A percentile compares a stretch with the other conserved stretches of the same genome.
phyloP scores from a whole-genome alignment of 305 asterid species.

The Lippia alba region DNA sequence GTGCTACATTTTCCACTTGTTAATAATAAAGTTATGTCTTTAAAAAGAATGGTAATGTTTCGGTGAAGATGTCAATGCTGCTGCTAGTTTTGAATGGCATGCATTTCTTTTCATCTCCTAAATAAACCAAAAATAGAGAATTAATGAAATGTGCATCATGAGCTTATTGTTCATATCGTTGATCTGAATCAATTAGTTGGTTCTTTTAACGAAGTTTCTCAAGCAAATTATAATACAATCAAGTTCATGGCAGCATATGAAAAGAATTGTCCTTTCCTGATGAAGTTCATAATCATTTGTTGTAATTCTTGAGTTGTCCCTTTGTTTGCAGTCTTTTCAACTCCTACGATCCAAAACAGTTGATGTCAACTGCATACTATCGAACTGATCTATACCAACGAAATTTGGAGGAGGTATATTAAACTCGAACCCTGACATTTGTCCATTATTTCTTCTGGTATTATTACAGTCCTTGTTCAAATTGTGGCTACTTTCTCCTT shows the following conservation, averaged over 20 bases:
- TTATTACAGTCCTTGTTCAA: slow-evolving; percentile 15
- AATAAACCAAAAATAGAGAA: background rate
- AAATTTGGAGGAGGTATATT: slow-evolving; percentile 67
- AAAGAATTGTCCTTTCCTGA: background rate
- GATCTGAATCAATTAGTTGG: background rate
- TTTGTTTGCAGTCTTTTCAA: slow-evolving; percentile 76
- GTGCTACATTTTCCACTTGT: too few relatives aligned
- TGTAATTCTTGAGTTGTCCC: slow-evolving; percentile 23
- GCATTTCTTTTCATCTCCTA: background rate
- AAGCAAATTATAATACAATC: background rate
- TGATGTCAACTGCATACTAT: slow-evolving; percentile 89
- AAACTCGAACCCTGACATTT: slow-evolving; percentile 28
- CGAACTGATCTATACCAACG: slow-evolving; percentile 84
- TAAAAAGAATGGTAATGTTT: background rate
- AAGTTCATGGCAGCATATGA: background rate
- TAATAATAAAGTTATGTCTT: background rate
- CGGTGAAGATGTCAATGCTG: background rate
- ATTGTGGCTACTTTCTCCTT: slow-evolving; percentile 4
- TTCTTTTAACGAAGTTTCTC: slow-evolving; percentile 9
- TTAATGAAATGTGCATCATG: slow-evolving; percentile 3
- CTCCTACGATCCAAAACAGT: slow-evolving; percentile 72
- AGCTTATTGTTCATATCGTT: background rate
- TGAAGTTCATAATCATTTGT: slow-evolving; percentile 2
- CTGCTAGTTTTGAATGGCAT: background rate
- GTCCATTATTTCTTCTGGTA: slow-evolving; percentile 20